Evolutionary conservation across 2,329 filamentous ascomycete genomes (phyloP), one percentile per base, ranked within the genome.

Genomic region (Trichophyton simii): DNA sequence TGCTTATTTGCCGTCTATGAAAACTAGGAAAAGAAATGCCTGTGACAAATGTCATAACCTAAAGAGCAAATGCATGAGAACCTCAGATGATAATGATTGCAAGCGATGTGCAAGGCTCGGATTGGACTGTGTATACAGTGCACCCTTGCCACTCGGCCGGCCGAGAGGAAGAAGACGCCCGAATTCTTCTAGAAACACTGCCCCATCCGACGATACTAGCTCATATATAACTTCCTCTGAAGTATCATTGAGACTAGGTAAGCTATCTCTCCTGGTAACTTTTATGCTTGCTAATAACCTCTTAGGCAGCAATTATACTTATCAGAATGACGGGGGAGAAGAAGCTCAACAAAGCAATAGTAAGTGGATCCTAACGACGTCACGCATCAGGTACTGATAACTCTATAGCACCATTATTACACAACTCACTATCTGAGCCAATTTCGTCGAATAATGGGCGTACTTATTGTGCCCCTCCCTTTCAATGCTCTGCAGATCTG

Each of bases 41-140:
- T 59, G 58, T 31, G 42, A 59, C 22, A 59, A 44, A 36, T 52
- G 42, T 15, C 58, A 59, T 50, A 50, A 11, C 3, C 28, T 59
- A n/a, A 59, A 59, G 31, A 59, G 41, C 58, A 31, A 50, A 18
- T 59, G 42, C 15, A 52, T 36, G 41, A 50, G 31, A 9, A 11
- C 18, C 8, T 15, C 22, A 11, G 42, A 50, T 2, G 31, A 48
- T n/a, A 44, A 7, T 15, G 42, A n/a, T 0, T 50, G 58, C 44
- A 36, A 59, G 31, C 41, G 42, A 36, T 59, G 58, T 31, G 58
- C n/a, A 50, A 22, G 58, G 52, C 44, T 50, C 3, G 42, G 41
- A 11, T 18, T 59, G 22, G 44, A 34, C 6, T 59, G 25, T 38
- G 28, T 46, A 9, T 59, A 59, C 20, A 59, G 42, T 28, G 41